Conservation (phyloP, 176 grass and related monocot species). For the Alloteropsis semialata region DNA sequence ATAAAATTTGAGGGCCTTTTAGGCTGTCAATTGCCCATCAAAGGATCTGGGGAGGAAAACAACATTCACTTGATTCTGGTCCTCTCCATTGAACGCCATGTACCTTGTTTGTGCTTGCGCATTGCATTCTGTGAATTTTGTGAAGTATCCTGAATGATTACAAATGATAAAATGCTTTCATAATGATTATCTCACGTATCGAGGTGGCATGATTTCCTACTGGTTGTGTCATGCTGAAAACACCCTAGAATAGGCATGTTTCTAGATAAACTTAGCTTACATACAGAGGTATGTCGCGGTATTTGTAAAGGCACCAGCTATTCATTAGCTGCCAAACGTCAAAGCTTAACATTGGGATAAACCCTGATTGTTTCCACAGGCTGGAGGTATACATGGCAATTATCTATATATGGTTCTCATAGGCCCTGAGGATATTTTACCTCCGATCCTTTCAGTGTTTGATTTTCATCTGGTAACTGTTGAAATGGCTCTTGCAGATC, state of each 20-base stretch:
- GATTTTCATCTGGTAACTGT: background rate
- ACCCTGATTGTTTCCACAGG: background rate
- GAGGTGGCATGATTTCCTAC: no score
- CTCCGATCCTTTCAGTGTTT: background rate
- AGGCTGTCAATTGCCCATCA: background rate
- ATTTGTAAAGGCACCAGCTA: background rate
- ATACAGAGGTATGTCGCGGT: background rate
- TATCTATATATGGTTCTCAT: background rate
- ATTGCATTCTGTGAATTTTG: background rate
- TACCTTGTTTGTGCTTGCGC: background rate
- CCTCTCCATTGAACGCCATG: background rate
- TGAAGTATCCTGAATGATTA: background rate
- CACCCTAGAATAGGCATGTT: background rate
- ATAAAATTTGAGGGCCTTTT: background rate
- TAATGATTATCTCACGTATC: background rate
- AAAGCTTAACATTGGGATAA: background rate
- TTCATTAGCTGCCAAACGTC: background rate
- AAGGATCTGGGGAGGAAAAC: background rate
- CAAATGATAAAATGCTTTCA: background rate
- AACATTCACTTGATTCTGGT: background rate
- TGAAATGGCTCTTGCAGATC: constrained; percentile 41
- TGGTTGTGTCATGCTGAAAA: background rate
- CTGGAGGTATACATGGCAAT: background rate
- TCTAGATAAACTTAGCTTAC: background rate
- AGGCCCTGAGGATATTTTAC: background rate